Evolutionary conservation across 768 basidiomycete genomes (phyloP), one percentile per base, ranked within the genome.

Genomic region (Arthromyces matolae): DNA sequence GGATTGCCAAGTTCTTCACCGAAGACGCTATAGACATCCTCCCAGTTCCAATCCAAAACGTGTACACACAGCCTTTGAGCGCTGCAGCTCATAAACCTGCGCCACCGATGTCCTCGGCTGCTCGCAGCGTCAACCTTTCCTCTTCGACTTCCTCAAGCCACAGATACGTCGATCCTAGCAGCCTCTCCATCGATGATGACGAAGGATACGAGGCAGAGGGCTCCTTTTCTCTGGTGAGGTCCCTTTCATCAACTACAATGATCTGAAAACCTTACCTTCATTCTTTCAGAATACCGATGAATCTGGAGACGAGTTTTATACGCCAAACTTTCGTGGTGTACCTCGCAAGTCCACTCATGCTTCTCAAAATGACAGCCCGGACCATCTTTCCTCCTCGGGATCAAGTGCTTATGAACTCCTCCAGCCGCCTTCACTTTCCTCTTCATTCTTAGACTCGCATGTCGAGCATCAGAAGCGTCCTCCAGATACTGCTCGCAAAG

Each of bases 101-200:
- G 16, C 63, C 67, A 14, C 62, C 67, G 18, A 58, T 71, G 16
- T 68, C 68, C 9, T 59, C 62, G 32, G 62, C 64, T 24, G 64
- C 68, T 25, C 63, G 69, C 43, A 59, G 63, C 3, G 57, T 63
- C 41, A 75, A 69, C 54, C 53, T 58, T 46, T 71, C 71, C 8
- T 57, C 65, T 27, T 68, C 66, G 6, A 69, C 71, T 6, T 59
- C 65, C 19, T 69, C 67, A 7, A 69, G 66, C 52, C 77, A 75
- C 56, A 71, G 69, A 10, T 61, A 75, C 25, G 73, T 77, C 32
- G 69, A 71, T 52, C 71, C 73, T 9, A 68, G 67, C 20, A 68
- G 70, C 29, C 65, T 77, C 49, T 60, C 68, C 14, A 65, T 71
- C 20, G 72, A 75, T 45, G 66, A 75, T 40, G 66, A 67, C 33